Evolutionary conservation across 2,329 filamentous ascomycete genomes (phyloP), one percentile per base, ranked within the genome.

Genomic region (Alternaria gansuensis): DNA sequence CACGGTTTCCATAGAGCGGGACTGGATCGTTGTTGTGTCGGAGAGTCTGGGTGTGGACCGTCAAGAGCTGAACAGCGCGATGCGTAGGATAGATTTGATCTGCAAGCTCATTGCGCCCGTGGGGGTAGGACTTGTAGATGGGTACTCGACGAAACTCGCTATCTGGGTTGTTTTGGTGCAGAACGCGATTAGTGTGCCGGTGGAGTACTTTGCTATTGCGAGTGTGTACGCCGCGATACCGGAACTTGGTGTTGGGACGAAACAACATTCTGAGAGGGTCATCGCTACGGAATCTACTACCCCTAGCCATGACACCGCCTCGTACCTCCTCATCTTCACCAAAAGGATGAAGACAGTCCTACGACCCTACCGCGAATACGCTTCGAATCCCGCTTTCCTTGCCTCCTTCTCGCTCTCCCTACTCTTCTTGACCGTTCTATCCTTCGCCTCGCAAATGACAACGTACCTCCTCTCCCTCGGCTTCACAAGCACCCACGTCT

Each of bases 1-100:
- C 70, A 81, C 85, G 0, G 84, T 92, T 0, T 81, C 90, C 0
- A 83, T 93, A 0, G 90, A 92, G 73, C 81, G 87, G 67, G 90
- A 93, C 66, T 92, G 90, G 89, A 82, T 86, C 37, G 79, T 86
- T 4, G 81, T 86, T 0, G 78, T 86, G 7, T 80, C 83, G 1
- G 77, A 79, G 29, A 71, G 67, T 52, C 43, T 75, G 14, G 31
- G 59, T 3, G 17, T 72, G 7, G 66, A 69, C 24, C 68, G 73
- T 50, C 57, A 68, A 76, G 80, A 75, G 6, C 71, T 87, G 26
- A 88, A 88, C 68, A 82, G 85, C 2, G 78, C 79, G n/a, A 87
- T 88, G 82, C 79, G 85, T 4, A 79, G 85, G 6, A 87, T 88
- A 52, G 85, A 87, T 62, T 75, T 88, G 5, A 75, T 84, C 44